phyloP scores from a whole-genome alignment of 495 filamentous ascomycete species.

The Penicillium psychrofluorescens region DNA sequence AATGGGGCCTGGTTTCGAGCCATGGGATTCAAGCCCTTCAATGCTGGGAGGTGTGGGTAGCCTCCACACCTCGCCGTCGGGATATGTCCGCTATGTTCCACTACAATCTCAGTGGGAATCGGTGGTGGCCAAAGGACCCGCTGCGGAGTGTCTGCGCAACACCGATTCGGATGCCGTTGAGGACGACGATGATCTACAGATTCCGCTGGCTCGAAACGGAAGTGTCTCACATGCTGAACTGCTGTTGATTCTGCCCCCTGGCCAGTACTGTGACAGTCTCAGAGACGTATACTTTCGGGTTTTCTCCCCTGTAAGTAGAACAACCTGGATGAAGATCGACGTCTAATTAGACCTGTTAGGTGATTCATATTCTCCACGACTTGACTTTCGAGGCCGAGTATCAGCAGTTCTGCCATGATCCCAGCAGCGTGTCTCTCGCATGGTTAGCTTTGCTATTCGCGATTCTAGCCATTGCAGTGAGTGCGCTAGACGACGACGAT shows the following conservation, averaged over 20 bases:
- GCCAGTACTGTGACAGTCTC: constrained; percentile 30
- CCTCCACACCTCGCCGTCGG: constrained; percentile 27
- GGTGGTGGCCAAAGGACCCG: constrained; percentile 18
- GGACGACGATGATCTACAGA: constrained; percentile 30
- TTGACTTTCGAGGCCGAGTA: constrained; percentile 42
- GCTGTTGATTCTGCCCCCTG: constrained; percentile 28
- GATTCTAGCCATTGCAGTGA: constrained; percentile 36
- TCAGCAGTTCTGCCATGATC: constrained; percentile 36
- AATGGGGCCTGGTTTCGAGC: constrained; percentile 9
- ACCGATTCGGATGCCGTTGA: constrained; percentile 26
- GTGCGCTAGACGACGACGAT: constrained; percentile 37
- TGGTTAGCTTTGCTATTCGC: constrained; percentile 41
- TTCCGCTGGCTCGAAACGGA: constrained; percentile 24
- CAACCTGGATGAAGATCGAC: not conserved
- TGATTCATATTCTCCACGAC: constrained; percentile 42
- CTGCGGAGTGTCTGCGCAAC: constrained; percentile 20
- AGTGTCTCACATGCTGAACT: constrained; percentile 23
- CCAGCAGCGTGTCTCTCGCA: constrained; percentile 28
- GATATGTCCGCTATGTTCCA: constrained; percentile 37
- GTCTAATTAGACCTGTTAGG: constrained; percentile 3
- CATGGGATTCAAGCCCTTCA: constrained; percentile 11
- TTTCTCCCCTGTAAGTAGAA: constrained; percentile 28
- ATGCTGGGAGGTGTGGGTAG: constrained; percentile 21
- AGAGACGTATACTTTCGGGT: constrained; percentile 35
- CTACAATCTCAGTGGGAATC: constrained; percentile 30